Evolutionary conservation across 2,329 filamentous ascomycete species (phyloP).

Genomic region (Cryphonectria japonica): DNA sequence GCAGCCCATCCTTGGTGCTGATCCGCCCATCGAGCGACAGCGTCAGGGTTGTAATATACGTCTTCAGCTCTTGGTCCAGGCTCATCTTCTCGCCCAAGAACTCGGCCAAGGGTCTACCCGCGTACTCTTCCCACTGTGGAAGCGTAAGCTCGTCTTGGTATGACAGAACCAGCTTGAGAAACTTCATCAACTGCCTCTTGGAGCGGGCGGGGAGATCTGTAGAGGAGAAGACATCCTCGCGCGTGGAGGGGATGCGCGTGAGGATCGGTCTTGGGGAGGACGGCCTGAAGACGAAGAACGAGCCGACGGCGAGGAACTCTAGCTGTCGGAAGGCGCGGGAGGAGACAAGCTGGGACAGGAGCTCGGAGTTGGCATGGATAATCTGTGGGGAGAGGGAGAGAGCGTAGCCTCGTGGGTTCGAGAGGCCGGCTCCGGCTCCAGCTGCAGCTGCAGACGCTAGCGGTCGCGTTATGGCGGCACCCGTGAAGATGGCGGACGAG

Average conservation of each 20-base stretch:
- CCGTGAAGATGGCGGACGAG: slow-evolving; percentile 39
- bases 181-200: slow-evolving; percentile 90
- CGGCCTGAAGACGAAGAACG: slow-evolving; percentile 77
- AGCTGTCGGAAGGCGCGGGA: slow-evolving; percentile 87
- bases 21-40: slow-evolving; percentile 69
- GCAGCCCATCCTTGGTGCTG: slow-evolving; percentile 68
- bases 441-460: slow-evolving; percentile 44
- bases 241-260: slow-evolving; percentile 78
- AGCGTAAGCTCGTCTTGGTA: slow-evolving; percentile 58
- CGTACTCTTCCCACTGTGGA: slow-evolving; percentile 62
- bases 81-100: slow-evolving; percentile 68
- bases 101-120: slow-evolving; percentile 56
- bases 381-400: slow-evolving; percentile 84
- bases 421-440: slow-evolving; percentile 42
- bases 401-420: slow-evolving; percentile 75
- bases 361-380: slow-evolving; percentile 79
- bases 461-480: slow-evolving; percentile 44
- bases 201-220: slow-evolving; percentile 74
- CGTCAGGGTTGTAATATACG: slow-evolving; percentile 68
- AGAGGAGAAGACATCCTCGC: slow-evolving; percentile 89
- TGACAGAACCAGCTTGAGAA: slow-evolving; percentile 83
- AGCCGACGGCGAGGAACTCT: slow-evolving; percentile 91
- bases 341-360: slow-evolving; percentile 82
- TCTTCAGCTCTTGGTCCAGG: slow-evolving; percentile 69
- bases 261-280: slow-evolving; percentile 47